These are phyloP conservation scores for Metschnikowia bowlesiae DNA, from an alignment of 805 yeast species.

Conservation along the genomic window DNA sequence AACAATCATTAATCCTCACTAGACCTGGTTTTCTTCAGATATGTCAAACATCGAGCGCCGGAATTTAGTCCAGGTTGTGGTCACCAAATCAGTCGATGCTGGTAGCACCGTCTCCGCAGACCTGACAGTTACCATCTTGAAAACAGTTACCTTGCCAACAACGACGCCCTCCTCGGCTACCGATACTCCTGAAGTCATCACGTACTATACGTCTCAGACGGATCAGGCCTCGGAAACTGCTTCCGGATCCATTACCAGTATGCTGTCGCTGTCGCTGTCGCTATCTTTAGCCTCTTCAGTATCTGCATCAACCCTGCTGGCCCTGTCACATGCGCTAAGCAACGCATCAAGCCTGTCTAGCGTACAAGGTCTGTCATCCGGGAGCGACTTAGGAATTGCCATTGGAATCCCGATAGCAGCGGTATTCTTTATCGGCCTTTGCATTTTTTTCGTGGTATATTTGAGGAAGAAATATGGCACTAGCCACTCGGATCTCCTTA, in stretches of 20 bases:
- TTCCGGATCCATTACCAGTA: background rate
- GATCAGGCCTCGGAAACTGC: background rate
- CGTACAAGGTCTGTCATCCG: conserved; percentile 3
- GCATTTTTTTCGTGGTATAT: conserved; percentile 9
- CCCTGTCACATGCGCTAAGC: conserved; percentile 1
- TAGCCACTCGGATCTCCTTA: conserved; percentile 7
- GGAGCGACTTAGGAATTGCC: conserved; percentile 26
- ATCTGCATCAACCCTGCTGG: background rate
- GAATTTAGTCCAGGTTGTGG: conserved; percentile 1
- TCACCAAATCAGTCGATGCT: background rate
- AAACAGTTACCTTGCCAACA: background rate
- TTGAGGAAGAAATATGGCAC: conserved; percentile 10
- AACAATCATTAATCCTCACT: background rate
- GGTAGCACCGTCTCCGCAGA: background rate
- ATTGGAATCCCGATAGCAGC: conserved; percentile 31
- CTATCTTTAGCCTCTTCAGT: too few species aligned
- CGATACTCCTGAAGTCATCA: background rate
- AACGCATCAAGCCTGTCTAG: background rate
- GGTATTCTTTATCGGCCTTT: conserved; percentile 21
- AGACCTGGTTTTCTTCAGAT: background rate
- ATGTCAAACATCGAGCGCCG: background rate
- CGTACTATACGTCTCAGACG: background rate
- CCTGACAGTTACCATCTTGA: conserved; percentile 1
- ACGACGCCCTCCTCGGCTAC: background rate
- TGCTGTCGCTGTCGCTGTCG: background rate